A percentile compares a stretch with the other conserved stretches of the same genome.
Evolutionary conservation across 345 rosid genomes (phyloP).

Genomic region (Pugionium dolabratum): DNA sequence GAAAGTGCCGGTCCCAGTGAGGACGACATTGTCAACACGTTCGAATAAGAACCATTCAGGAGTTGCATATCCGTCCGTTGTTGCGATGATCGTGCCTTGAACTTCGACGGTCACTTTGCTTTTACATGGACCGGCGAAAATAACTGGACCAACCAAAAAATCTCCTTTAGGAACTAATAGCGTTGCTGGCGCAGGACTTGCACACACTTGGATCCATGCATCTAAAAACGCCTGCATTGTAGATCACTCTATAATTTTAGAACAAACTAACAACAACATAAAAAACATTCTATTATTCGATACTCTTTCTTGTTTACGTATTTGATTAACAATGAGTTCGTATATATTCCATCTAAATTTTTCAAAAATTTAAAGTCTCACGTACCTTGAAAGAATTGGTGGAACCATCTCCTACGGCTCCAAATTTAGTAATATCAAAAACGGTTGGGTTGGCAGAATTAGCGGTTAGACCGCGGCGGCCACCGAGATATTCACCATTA

Average conservation of each 20-base stretch:
- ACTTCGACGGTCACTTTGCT: conserved; percentile 46
- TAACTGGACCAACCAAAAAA: conserved; percentile 47
- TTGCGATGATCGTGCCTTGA: conserved; percentile 51
- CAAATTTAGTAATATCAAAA: conserved; percentile 48
- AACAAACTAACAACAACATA: no score
- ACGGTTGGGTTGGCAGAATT: conserved; percentile 20
- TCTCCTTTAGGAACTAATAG: conserved; percentile 50
- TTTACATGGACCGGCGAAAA: conserved; percentile 65
- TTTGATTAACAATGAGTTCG: no score
- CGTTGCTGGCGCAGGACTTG: conserved; percentile 45
- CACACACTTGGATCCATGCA: conserved; percentile 62
- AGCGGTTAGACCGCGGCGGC: conserved; percentile 39
- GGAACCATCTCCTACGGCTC: conserved; percentile 48
- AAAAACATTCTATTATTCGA: no score
- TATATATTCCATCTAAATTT: no score
- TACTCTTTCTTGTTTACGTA: no score
- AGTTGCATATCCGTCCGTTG: conserved; percentile 37
- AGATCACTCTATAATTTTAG: no score
- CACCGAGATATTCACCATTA: conserved; percentile 39
- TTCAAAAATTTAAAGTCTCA: no score
- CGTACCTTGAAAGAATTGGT: conserved; percentile 43
- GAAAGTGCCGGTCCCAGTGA: conserved; percentile 64
- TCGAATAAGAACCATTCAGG: conserved; percentile 56
- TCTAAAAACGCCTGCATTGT: conserved; percentile 50
- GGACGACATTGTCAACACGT: conserved; percentile 42